phyloP scores from a whole-genome alignment of 805 yeast genomes.

The Myxozyma mucilagina region DNA sequence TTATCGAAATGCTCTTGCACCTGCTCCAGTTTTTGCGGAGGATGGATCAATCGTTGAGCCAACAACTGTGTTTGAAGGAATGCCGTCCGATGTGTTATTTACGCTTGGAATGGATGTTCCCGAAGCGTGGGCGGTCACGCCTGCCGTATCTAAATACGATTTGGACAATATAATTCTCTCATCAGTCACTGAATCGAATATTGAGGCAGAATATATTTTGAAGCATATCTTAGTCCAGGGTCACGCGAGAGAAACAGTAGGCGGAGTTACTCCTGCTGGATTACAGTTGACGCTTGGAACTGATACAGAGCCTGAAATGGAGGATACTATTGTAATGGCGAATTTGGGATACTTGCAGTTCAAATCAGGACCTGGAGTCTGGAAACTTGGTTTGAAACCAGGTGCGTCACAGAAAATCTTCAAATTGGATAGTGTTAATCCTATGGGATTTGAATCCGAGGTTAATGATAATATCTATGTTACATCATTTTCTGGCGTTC shows the following conservation, averaged over 20 bases:
- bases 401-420: conserved; percentile 49
- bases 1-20: conserved; percentile 52
- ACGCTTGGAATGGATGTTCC: conserved; percentile 62
- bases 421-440: conserved; percentile 42
- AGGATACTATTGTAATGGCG: conserved; percentile 72
- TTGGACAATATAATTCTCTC: conserved; percentile 61
- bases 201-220: conserved; percentile 53
- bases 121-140: conserved; percentile 63
- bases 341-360: conserved; percentile 84
- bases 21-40: conserved; percentile 38
- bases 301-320: conserved; percentile 33
- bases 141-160: conserved; percentile 56
- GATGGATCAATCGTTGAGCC: conserved; percentile 38
- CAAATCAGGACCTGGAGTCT: conserved; percentile 68
- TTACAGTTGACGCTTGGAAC: conserved; percentile 48
- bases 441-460: conserved; percentile 12
- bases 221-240: conserved; percentile 68
- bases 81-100: conserved; percentile 57
- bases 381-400: conserved; percentile 53
- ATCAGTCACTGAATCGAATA: conserved; percentile 36
- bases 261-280: conserved; percentile 50
- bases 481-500: conserved; percentile 49
- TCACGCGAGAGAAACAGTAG: conserved; percentile 51
- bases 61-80: conserved; percentile 44
- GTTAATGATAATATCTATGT: conserved; percentile 36